phyloP scores from a whole-genome alignment of 257 asterid genomes.

The Asclepias syriaca region DNA sequence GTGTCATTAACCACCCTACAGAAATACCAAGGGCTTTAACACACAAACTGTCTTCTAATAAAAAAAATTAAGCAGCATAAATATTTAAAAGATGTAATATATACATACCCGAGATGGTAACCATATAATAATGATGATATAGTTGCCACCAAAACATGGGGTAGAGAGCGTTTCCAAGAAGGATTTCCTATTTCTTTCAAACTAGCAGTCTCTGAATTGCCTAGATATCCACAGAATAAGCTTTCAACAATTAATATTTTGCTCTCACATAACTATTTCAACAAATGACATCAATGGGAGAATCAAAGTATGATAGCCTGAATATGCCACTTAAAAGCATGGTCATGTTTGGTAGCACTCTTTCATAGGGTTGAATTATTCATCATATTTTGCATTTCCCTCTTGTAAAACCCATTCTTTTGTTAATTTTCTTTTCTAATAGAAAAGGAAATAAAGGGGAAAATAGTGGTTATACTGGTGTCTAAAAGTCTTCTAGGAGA shows the following conservation, averaged over 20 bases:
- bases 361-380: neutral
- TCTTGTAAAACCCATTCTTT: neutral
- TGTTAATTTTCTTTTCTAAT: neutral
- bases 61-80: conserved; percentile 4
- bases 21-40: conserved; percentile 10
- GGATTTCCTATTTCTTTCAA: conserved; percentile 57
- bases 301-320: neutral
- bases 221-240: conserved; percentile 31
- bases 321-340: neutral
- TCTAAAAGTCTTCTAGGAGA: no score
- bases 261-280: neutral
- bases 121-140: conserved; percentile 81
- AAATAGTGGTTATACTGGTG: no score
- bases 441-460: no score
- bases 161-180: conserved; percentile 85
- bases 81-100: conserved; percentile 26
- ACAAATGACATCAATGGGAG: neutral
- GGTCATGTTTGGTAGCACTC: neutral
- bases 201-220: conserved; percentile 26
- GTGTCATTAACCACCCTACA: conserved; percentile 90
- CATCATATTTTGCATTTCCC: neutral
- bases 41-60: neutral
- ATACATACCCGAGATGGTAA: conserved; percentile 88
- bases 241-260: conserved; percentile 9
- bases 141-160: conserved; percentile 84